Base-by-base conservation (phyloP, 495 filamentous ascomycete genomes). In the Apodospora peruviana region DNA sequence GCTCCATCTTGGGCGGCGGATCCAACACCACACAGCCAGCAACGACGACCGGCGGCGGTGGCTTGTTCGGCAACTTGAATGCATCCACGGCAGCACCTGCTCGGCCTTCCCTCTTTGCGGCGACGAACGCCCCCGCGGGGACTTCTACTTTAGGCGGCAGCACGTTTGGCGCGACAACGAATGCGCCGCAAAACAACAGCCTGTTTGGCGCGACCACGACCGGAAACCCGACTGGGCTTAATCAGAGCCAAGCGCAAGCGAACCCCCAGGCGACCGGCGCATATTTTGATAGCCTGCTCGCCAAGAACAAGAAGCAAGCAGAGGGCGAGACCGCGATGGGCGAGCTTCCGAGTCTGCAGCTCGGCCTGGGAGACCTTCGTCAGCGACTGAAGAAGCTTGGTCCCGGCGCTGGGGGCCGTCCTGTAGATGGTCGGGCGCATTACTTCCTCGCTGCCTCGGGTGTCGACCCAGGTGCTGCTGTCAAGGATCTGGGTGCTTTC, bases 371-470 rank as follows among this genome's bases (percentile, higher is more conserved):
- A 52, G 90, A 95, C 65, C 86, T 96, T 53, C 83, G 88, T 41
- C 82, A 90, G 56, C 86, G 86, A 52, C 86, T 91, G 32, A 81
- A 82, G 61, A 84, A 90, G 62, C 72, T 96, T 16, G 88, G 86
- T 24, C 66, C 73, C n/a, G 59, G 68, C 14, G 69, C 77, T 55
- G 58, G 71, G 60, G 59, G 72, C 59, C 67, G 66, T 37, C 62
- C 73, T 7, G 51, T 73, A 10, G 77, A 82, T 51, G 84, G 80
- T 46, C 88, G 82, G 61, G 88, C 87, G 43, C 89, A 91, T 54
- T 94, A 91, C 68, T 77, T 96, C 37, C 83, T 96, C 29, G 87
- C 89, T 27, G 89, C 86, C 14, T 95, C 90, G n/a, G 90, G 90
- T 10, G 80, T 95, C 14, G 84, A 87, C 45, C 84, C 87, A 8